phyloP scores from a whole-genome alignment of 139 green algal genomes.

The Zygnema circumcarinatum region DNA sequence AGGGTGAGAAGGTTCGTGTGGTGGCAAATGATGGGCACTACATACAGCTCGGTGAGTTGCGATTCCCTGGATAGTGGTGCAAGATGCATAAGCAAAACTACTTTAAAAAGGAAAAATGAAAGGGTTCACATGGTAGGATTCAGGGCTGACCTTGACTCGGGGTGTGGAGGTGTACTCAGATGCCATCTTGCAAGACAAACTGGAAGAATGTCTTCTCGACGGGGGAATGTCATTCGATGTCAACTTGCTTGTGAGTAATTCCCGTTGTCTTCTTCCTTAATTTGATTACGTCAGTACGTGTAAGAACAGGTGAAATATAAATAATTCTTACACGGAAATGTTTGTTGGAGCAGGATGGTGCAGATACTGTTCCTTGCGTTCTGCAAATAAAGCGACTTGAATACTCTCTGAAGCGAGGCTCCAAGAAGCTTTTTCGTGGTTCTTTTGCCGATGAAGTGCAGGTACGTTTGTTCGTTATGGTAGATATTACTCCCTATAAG shows the following conservation, averaged over 20 bases:
- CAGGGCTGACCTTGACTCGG: too few species aligned
- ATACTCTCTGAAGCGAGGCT: neutral
- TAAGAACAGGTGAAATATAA: too few species aligned
- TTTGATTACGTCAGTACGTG: too few species aligned
- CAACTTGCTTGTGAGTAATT: neutral
- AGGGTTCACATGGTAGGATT: too few species aligned
- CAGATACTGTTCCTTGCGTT: neutral
- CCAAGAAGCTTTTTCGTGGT: slow-evolving; percentile 5
- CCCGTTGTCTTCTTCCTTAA: neutral
- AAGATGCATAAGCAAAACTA: neutral
- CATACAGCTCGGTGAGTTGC: slow-evolving; percentile 35
- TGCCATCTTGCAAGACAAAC: neutral
- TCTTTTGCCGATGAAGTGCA: neutral
- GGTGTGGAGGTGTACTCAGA: neutral
- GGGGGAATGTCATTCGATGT: neutral
- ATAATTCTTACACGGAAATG: neutral
- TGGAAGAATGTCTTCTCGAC: neutral
- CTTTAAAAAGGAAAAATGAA: too few species aligned
- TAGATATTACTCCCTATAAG: too few species aligned
- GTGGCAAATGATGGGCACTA: slow-evolving; percentile 40
- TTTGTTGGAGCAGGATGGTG: neutral
- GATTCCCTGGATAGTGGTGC: neutral
- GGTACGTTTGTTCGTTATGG: neutral
- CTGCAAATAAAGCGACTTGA: neutral
- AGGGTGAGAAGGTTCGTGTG: slow-evolving; percentile 36